These are phyloP conservation scores for Ogataea pini DNA, from an alignment of 805 yeast species.

Conservation along the genomic window DNA sequence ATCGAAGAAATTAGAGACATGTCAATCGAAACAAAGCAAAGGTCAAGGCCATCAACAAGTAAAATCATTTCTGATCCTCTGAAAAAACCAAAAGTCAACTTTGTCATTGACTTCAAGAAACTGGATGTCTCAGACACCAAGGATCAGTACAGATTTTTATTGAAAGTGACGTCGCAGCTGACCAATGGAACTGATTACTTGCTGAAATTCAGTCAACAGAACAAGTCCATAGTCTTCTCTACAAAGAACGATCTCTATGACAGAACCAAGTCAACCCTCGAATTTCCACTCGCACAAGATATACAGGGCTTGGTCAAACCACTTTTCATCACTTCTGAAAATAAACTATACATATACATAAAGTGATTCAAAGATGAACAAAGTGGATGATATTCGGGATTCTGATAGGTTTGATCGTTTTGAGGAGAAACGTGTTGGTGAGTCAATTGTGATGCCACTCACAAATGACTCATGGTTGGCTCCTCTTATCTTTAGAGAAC, in stretches of 20 bases:
- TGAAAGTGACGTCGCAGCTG: conserved; percentile 31
- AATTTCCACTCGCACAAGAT: conserved; percentile 26
- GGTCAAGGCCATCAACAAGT: too few species aligned
- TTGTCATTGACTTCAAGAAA: conserved; percentile 21
- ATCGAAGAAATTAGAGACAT: conserved; percentile 50
- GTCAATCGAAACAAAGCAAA: neutral
- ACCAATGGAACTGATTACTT: conserved; percentile 36
- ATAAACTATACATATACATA: conserved; percentile 12
- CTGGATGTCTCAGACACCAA: conserved; percentile 29
- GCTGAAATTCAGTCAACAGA: conserved; percentile 29
- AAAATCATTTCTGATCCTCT: neutral
- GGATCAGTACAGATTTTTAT: conserved; percentile 18
- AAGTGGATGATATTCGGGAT: too few species aligned
- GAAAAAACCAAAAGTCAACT: conserved; percentile 18
- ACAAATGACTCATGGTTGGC: too few species aligned
- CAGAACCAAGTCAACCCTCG: conserved; percentile 28
- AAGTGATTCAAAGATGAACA: too few species aligned
- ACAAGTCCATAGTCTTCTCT: conserved; percentile 36
- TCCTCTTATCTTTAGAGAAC: too few species aligned
- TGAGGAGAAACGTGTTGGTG: too few species aligned
- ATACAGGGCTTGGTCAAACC: conserved; percentile 11
- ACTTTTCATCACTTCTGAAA: conserved; percentile 9
- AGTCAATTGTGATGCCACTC: too few species aligned
- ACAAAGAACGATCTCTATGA: conserved; percentile 29
- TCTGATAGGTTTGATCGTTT: too few species aligned